These are phyloP conservation scores for Phaeomoniella chlamydospora DNA, from an alignment of 2,329 filamentous ascomycete genomes.

Conservation along the genomic window DNA sequence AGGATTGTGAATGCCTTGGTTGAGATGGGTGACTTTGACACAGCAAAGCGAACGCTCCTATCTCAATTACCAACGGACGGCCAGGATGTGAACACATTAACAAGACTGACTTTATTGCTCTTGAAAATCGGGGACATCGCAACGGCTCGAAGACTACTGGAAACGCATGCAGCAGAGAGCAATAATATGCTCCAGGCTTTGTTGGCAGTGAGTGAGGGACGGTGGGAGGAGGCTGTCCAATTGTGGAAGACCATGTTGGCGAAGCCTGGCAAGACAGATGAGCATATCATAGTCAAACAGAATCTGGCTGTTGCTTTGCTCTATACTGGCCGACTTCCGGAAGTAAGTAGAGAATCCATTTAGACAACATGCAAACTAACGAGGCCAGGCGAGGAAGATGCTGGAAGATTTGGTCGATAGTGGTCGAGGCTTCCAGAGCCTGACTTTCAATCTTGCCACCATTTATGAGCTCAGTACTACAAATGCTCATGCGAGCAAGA, in stretches of 20 bases:
- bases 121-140: conserved; percentile 65
- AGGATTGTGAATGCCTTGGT: conserved; percentile 38
- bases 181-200: conserved; percentile 47
- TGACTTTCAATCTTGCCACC: conserved; percentile 81
- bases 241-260: conserved; percentile 44
- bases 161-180: conserved; percentile 13
- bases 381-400: conserved; percentile 44
- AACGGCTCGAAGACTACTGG: conserved; percentile 45
- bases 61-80: conserved; percentile 30
- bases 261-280: conserved; percentile 24
- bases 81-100: conserved; percentile 17
- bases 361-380: too few species aligned
- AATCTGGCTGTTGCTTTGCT: conserved; percentile 75
- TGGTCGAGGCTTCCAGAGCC: conserved; percentile 56
- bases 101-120: conserved; percentile 49
- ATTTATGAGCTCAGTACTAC: conserved; percentile 88
- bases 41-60: conserved; percentile 59
- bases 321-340: conserved; percentile 62
- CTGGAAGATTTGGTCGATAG: conserved; percentile 52
- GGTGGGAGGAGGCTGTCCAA: conserved; percentile 49
- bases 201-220: conserved; percentile 62
- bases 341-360: conserved; percentile 45
- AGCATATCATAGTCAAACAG: conserved; percentile 59
- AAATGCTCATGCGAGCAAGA: conserved; percentile 54
- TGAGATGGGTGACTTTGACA: conserved; percentile 69